These are phyloP conservation scores for Ophiosphaerella korrae DNA, from an alignment of 2,329 filamentous ascomycete genomes.

Conservation along the genomic window DNA sequence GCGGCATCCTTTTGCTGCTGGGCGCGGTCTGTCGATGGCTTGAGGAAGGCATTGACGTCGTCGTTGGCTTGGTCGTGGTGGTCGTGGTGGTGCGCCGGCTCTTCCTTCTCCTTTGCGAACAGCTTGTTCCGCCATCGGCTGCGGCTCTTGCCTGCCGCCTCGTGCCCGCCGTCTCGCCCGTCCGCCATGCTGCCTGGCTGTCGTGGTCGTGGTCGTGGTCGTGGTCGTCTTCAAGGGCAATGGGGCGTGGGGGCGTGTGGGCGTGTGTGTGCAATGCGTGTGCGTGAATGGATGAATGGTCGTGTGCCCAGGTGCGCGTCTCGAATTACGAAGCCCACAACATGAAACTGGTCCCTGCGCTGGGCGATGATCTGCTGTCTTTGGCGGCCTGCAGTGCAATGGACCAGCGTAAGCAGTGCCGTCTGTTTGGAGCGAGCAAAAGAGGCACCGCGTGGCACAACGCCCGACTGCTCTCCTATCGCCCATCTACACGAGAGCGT, in stretches of 20 bases:
- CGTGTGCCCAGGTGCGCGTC: constrained; percentile 1
- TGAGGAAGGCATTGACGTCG: constrained; percentile 64
- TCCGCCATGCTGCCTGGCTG: constrained; percentile 36
- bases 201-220: not conserved
- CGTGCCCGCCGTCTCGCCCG: constrained; percentile 15
- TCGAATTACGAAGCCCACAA: no score
- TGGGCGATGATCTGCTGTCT: no score
- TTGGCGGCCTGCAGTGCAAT: no score
- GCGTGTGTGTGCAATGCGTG: not conserved
- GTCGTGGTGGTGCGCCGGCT: constrained; percentile 25
- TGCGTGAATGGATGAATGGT: not conserved
- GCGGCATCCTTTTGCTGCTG: constrained; percentile 35
- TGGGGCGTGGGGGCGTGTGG: not conserved
- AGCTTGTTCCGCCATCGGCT: constrained; percentile 58
- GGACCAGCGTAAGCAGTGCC: no score
- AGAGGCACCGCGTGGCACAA: no score
- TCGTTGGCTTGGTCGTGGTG: constrained; percentile 43
- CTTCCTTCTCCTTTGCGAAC: constrained; percentile 49
- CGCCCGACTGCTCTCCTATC: no score
- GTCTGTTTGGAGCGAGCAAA: no score
- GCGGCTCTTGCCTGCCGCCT: constrained; percentile 15
- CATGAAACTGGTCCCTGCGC: no score
- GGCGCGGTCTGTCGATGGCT: constrained; percentile 56
- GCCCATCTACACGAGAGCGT: no score
- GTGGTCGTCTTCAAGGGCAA: no score